Percentiles rank a stretch among this genome's conserved stretches.
phyloP scores from a whole-genome alignment of 805 yeast species.

The Nakazawaea wyomingensis region DNA sequence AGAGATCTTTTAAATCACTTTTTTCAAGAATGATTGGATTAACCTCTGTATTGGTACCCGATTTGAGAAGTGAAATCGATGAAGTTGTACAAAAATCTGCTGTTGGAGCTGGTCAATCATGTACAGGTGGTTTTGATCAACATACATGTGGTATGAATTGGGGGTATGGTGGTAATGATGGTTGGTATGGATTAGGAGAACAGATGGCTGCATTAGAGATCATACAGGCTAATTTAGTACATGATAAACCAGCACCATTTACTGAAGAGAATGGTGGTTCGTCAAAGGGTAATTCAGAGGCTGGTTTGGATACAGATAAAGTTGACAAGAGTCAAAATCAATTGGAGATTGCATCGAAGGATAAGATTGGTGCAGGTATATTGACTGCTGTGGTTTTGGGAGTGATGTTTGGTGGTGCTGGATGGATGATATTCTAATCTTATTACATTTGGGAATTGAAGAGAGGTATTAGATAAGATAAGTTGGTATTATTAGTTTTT shows the following conservation, averaged over 20 bases:
- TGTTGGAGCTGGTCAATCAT: constrained; percentile 35
- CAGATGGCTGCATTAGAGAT: constrained; percentile 40
- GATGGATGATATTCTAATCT: constrained; percentile 64
- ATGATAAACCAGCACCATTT: constrained; percentile 27
- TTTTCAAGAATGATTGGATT: constrained; percentile 69
- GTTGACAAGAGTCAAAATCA: constrained; percentile 32
- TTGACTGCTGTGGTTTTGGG: constrained; percentile 72
- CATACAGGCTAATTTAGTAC: constrained; percentile 24
- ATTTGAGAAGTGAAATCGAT: constrained; percentile 31
- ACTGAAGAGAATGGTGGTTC: constrained; percentile 17
- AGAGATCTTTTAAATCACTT: constrained; percentile 88
- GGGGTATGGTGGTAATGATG: constrained; percentile 32
- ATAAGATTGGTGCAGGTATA: constrained; percentile 89
- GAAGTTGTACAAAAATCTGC: constrained; percentile 23
- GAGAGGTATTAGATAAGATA: too few species aligned
- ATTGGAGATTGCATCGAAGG: constrained; percentile 51
- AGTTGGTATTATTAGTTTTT: too few species aligned
- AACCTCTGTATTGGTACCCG: constrained; percentile 69
- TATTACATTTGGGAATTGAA: too few species aligned
- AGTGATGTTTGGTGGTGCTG: constrained; percentile 55
- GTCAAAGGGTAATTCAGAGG: constrained; percentile 13
- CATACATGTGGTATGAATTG: constrained; percentile 41
- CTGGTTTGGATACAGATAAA: constrained; percentile 53
- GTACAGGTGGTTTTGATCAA: constrained; percentile 38
- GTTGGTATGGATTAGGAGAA: constrained; percentile 37